Conservation (phyloP, 2,329 filamentous ascomycete genomes). For the Pleoardoris graminearum region DNA sequence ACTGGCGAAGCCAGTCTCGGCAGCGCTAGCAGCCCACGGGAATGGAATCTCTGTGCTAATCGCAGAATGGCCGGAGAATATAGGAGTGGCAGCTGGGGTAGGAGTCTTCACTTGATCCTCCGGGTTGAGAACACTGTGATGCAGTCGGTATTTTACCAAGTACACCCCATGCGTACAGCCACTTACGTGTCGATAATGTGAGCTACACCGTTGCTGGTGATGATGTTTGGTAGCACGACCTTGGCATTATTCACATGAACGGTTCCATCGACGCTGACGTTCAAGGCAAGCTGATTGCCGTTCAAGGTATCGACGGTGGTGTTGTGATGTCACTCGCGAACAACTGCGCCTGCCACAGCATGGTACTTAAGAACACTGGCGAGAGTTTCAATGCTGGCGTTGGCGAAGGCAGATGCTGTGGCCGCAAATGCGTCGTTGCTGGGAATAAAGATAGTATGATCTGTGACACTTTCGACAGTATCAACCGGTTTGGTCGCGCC, state of each 20-base stretch:
- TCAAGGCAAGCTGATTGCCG: neutral
- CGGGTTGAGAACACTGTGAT: conserved; percentile 4
- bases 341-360: neutral
- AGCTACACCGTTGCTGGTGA: neutral
- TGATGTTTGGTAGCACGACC: neutral
- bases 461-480: neutral
- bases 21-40: neutral
- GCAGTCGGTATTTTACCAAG: neutral
- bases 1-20: neutral
- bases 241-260: conserved; percentile 3
- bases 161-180: neutral
- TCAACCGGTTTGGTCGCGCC: neutral
- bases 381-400: conserved; percentile 1
- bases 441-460: conserved; percentile 4
- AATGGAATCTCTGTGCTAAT: conserved; percentile 2
- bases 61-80: neutral
- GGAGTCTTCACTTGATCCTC: neutral
- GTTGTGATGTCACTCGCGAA: conserved; percentile 3
- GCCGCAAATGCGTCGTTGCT: conserved; percentile 1
- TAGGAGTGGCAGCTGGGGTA: neutral
- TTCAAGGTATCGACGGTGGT: neutral
- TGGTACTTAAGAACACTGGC: conserved; percentile 1
- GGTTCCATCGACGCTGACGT: neutral
- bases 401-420: neutral
- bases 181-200: conserved; percentile 4